Conservation (phyloP, 805 yeast genomes). For the Starmera pachycereana region DNA sequence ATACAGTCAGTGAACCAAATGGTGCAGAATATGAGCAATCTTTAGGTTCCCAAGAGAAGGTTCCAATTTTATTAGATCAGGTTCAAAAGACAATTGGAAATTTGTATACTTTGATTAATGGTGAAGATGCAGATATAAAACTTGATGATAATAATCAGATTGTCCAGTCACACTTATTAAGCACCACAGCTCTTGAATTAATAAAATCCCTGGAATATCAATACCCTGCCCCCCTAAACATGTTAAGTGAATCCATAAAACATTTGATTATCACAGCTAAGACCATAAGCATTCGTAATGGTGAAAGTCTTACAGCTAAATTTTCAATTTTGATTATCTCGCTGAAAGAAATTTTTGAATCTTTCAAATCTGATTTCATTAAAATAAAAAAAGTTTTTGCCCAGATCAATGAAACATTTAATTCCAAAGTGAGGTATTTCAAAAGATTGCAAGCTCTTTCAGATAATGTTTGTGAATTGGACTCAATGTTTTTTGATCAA, state of each 20-base stretch:
- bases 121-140: conserved; percentile 13
- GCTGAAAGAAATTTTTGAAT: conserved; percentile 21
- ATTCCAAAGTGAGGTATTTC: conserved; percentile 73
- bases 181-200: conserved; percentile 1
- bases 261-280: conserved; percentile 9
- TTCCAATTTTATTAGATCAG: conserved; percentile 46
- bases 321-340: too few relatives aligned
- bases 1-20: conserved; percentile 27
- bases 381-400: conserved; percentile 32
- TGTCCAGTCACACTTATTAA: background rate
- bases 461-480: conserved; percentile 59
- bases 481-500: conserved; percentile 1
- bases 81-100: conserved; percentile 38
- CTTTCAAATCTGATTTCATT: conserved; percentile 20
- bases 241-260: conserved; percentile 2
- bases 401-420: conserved; percentile 55
- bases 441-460: conserved; percentile 79
- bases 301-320: background rate
- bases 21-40: conserved; percentile 67
- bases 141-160: conserved; percentile 7
- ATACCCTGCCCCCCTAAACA: background rate
- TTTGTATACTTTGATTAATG: conserved; percentile 26
- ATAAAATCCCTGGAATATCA: conserved; percentile 9
- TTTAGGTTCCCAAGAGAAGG: conserved; percentile 64
- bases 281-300: conserved; percentile 2